phyloP scores from a whole-genome alignment of 2,329 filamentous ascomycete species.

The Colletotrichum tropicale region DNA sequence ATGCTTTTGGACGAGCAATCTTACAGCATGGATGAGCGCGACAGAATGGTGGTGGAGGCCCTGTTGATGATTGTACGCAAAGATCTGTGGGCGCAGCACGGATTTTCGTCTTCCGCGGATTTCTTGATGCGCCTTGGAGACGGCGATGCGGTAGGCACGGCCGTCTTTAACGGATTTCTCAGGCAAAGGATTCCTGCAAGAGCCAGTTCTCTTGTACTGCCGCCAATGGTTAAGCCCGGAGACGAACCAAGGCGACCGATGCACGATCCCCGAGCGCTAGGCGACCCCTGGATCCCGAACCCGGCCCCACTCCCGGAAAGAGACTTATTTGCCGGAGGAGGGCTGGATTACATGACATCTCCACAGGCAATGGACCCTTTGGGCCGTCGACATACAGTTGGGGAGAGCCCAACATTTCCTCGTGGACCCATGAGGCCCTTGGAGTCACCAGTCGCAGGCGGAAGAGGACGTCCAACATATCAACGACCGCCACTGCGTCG shows the following conservation, averaged over 20 bases:
- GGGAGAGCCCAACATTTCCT: slow-evolving; percentile 47
- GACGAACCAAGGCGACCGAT: slow-evolving; percentile 41
- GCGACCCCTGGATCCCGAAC: slow-evolving; percentile 38
- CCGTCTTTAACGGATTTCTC: slow-evolving; percentile 12
- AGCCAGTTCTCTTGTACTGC: slow-evolving; percentile 33
- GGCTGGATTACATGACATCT: slow-evolving; percentile 33
- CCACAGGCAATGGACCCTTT: slow-evolving; percentile 32
- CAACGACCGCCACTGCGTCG: slow-evolving; percentile 68
- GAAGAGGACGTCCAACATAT: slow-evolving; percentile 48
- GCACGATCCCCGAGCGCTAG: slow-evolving; percentile 41
- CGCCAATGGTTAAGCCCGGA: slow-evolving; percentile 32
- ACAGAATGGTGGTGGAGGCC: slow-evolving; percentile 47
- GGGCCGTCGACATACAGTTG: slow-evolving; percentile 50
- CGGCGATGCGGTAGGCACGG: slow-evolving; percentile 40
- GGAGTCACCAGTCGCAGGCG: slow-evolving; percentile 45
- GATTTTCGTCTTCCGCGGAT: slow-evolving; percentile 51
- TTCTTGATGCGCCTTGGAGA: slow-evolving; percentile 56
- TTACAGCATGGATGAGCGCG: slow-evolving; percentile 46
- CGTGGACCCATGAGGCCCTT: slow-evolving; percentile 41
- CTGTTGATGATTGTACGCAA: slow-evolving; percentile 51
- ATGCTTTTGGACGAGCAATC: slow-evolving; percentile 49
- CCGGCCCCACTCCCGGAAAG: slow-evolving; percentile 26
- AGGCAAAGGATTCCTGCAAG: slow-evolving; percentile 18
- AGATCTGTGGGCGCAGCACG: slow-evolving; percentile 50
- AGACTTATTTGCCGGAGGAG: slow-evolving; percentile 30